phyloP scores from a whole-genome alignment of 2,329 filamentous ascomycete species.

The Bipolaris oryzae region DNA sequence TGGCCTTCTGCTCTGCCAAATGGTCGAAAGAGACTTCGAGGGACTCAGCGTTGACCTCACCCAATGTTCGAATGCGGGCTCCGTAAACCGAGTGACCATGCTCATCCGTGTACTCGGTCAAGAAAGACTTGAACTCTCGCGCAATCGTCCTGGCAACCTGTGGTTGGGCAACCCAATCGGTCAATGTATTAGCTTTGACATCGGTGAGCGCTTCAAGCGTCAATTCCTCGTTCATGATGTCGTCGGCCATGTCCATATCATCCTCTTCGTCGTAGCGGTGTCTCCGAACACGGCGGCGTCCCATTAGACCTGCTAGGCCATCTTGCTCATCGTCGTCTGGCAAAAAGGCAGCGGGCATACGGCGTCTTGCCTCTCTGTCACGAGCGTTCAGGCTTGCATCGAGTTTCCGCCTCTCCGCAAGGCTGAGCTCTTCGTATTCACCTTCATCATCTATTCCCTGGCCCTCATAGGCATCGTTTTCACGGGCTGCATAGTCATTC shows the following conservation, averaged over 20 bases:
- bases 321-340: constrained; percentile 86
- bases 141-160: constrained; percentile 92
- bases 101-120: constrained; percentile 93
- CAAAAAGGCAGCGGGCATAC: constrained; percentile 74
- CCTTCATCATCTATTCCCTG: constrained; percentile 81
- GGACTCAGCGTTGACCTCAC: constrained; percentile 94
- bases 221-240: constrained; percentile 95
- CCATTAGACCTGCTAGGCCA: constrained; percentile 80
- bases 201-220: constrained; percentile 90
- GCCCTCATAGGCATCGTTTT: constrained; percentile 68
- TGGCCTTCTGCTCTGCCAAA: constrained; percentile 86
- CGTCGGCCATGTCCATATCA: constrained; percentile 83
- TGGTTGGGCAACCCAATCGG: constrained; percentile 91
- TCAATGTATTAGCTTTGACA: constrained; percentile 89
- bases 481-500: constrained; percentile 61
- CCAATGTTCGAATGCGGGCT: constrained; percentile 90
- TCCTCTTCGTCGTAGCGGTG: constrained; percentile 96
- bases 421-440: constrained; percentile 73
- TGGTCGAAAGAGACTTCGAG: constrained; percentile 97
- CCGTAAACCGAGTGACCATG: constrained; percentile 92
- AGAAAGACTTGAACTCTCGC: constrained; percentile 94
- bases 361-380: constrained; percentile 71
- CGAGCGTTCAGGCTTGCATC: constrained; percentile 75
- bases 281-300: constrained; percentile 81
- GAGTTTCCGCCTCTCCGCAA: constrained; percentile 70